Evolutionary conservation across 352 stramenopile genomes (phyloP).

Genomic region (Globisporangium nagaii): DNA sequence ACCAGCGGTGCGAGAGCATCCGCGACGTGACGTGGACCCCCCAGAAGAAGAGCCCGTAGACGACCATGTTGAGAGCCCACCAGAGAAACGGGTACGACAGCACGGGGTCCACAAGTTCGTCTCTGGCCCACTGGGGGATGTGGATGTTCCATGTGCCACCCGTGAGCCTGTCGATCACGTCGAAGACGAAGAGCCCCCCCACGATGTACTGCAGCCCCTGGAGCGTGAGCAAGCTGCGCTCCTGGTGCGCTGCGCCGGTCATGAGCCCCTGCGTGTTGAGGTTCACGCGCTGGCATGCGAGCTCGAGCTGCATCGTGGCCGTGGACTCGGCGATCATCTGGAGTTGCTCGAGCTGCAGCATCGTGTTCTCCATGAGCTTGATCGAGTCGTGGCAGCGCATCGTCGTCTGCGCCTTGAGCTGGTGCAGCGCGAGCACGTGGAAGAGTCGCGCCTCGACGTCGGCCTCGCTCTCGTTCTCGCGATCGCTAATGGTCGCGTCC

Average conservation of each 20-base stretch:
- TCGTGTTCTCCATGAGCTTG: constrained; percentile 92
- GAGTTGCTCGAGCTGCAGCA: constrained; percentile 91
- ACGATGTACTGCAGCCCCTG: constrained; percentile 92
- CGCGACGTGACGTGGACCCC: constrained; percentile 41
- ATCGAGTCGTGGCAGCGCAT: constrained; percentile 93
- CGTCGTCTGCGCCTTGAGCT: constrained; percentile 86
- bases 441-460: constrained; percentile 75
- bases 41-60: constrained; percentile 60
- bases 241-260: constrained; percentile 65
- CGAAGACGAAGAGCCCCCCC: constrained; percentile 90
- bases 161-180: constrained; percentile 93
- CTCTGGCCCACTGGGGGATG: constrained; percentile 67
- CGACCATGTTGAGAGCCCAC: constrained; percentile 90
- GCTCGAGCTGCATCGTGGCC: constrained; percentile 86
- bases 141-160: constrained; percentile 90
- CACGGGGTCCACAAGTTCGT: constrained; percentile 33
- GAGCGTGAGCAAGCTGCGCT: constrained; percentile 64
- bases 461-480: constrained; percentile 27
- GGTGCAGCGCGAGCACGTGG: constrained; percentile 89
- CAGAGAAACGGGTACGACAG: constrained; percentile 55
- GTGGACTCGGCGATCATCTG: constrained; percentile 91
- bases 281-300: constrained; percentile 84
- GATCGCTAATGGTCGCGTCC: background rate
- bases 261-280: constrained; percentile 87
- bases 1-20: constrained; percentile 41